A percentile compares a stretch with the other conserved stretches of the same genome.
These are phyloP conservation scores for Coemansia sp. DNA, from an alignment of 192 early-diverging fungal genomes.

Conservation along the genomic window DNA sequence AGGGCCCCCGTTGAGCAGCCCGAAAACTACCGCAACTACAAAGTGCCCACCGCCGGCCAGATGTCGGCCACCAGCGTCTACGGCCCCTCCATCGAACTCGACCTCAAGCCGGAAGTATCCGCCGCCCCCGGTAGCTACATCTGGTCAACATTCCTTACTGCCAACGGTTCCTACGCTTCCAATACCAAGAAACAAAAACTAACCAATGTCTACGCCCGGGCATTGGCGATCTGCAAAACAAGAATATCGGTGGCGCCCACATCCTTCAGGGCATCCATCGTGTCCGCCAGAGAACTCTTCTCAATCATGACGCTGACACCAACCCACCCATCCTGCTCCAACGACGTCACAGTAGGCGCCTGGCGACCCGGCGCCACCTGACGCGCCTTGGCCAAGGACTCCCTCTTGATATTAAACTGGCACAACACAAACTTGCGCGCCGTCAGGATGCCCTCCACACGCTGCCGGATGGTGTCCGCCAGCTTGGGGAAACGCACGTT, in stretches of 20 bases:
- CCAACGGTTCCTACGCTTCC: no score
- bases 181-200: no score
- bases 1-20: conserved; percentile 25
- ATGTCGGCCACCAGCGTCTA: conserved; percentile 58
- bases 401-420: conserved; percentile 83
- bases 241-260: conserved; percentile 90
- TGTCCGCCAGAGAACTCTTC: conserved; percentile 67
- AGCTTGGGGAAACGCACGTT: conserved; percentile 67
- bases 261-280: conserved; percentile 84
- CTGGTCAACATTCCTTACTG: conserved; percentile 61
- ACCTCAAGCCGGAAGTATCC: conserved; percentile 54
- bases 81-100: conserved; percentile 58
- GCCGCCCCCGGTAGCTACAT: conserved; percentile 67
- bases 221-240: conserved; percentile 72
- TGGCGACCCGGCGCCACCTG: conserved; percentile 88
- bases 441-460: conserved; percentile 87
- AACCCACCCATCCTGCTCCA: conserved; percentile 86
- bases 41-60: conserved; percentile 45
- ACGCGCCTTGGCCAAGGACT: conserved; percentile 56
- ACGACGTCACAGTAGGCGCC: conserved; percentile 78
- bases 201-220: conserved; percentile 53
- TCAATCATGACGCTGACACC: conserved; percentile 87
- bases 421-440: conserved; percentile 83
- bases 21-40: conserved; percentile 12
- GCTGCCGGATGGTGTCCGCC: conserved; percentile 68